These are phyloP conservation scores for Penicillium angulare DNA, from an alignment of 495 filamentous ascomycete genomes.

Conservation along the genomic window DNA sequence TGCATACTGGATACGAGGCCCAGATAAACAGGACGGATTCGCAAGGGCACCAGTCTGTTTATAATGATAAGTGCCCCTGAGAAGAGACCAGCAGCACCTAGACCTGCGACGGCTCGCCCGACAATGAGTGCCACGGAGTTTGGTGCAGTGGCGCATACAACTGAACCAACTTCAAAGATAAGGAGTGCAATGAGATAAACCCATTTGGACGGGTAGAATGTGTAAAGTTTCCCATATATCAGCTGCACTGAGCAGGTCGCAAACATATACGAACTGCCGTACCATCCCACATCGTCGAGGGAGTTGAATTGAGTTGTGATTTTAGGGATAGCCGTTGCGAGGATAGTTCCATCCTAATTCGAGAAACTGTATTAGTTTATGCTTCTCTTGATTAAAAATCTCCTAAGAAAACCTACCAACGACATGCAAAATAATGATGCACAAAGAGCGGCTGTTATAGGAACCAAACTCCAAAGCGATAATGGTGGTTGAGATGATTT, in stretches of 20 bases:
- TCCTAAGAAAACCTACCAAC: not conserved
- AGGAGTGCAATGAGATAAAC: conserved; percentile 21
- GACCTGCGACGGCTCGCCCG: conserved; percentile 70
- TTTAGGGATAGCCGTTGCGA: conserved; percentile 10
- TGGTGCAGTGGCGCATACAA: conserved; percentile 69
- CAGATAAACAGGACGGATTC: conserved; percentile 62
- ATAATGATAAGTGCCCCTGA: conserved; percentile 46
- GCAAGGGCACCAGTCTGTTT: conserved; percentile 51
- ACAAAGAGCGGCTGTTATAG: not conserved
- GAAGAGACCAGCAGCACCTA: conserved; percentile 61
- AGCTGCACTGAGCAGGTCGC: conserved; percentile 27
- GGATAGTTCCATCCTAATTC: conserved; percentile 1
- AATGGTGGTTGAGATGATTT: not conserved
- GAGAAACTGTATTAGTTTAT: too few relatives aligned
- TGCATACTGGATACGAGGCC: conserved; percentile 71
- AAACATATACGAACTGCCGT: conserved; percentile 46
- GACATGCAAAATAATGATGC: not conserved
- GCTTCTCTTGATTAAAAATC: too few relatives aligned
- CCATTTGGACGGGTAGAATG: conserved; percentile 39
- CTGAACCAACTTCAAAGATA: conserved; percentile 66
- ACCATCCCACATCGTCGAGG: conserved; percentile 49
- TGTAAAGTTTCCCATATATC: conserved; percentile 41
- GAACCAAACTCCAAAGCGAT: not conserved
- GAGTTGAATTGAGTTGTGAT: conserved; percentile 25
- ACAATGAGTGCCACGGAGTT: conserved; percentile 67